Percentiles rank a stretch among this genome's conserved stretches.
phyloP scores from a whole-genome alignment of 1,284 basidiomycete species.

The Amylostereum chailletii region DNA sequence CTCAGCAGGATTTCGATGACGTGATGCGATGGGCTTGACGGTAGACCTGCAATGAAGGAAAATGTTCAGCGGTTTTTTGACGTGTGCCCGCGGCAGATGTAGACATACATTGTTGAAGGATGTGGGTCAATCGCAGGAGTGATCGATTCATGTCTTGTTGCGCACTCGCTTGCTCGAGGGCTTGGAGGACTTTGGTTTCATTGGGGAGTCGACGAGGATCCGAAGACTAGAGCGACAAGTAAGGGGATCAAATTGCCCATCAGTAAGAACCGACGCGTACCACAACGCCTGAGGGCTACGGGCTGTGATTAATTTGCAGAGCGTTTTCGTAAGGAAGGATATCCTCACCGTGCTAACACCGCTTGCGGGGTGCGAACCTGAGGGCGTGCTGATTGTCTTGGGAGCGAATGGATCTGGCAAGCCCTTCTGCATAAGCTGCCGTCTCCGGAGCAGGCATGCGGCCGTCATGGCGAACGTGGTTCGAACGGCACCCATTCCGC shows the following conservation, averaged over 20 bases:
- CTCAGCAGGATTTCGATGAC: constrained; percentile 72
- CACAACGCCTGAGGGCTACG: too few species aligned
- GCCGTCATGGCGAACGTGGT: constrained; percentile 98
- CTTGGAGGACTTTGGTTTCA: constrained; percentile 39
- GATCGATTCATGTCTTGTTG: constrained; percentile 83
- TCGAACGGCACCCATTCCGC: constrained; percentile 94
- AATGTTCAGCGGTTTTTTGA: background rate
- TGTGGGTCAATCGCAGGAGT: constrained; percentile 75
- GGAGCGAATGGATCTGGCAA: constrained; percentile 67
- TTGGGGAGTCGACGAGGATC: constrained; percentile 24
- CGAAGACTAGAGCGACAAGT: constrained; percentile 29
- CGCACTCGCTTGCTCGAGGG: constrained; percentile 69
- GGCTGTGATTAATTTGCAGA: too few species aligned
- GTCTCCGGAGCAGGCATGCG: constrained; percentile 81
- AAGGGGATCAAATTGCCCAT: background rate
- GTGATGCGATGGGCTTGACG: constrained; percentile 5
- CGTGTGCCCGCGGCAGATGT: constrained; percentile 11
- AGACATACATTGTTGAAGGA: constrained; percentile 66
- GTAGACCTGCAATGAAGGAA: background rate
- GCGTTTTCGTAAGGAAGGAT: background rate
- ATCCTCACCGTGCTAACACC: constrained; percentile 10
- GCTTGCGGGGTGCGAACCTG: constrained; percentile 7
- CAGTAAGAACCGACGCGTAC: background rate
- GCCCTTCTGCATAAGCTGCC: constrained; percentile 75
- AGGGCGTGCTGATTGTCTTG: constrained; percentile 13